A percentile compares a stretch with the other conserved stretches of the same genome.
These are phyloP conservation scores for Austroboletus niveus DNA, from an alignment of 1,284 basidiomycete genomes.

Conservation along the genomic window DNA sequence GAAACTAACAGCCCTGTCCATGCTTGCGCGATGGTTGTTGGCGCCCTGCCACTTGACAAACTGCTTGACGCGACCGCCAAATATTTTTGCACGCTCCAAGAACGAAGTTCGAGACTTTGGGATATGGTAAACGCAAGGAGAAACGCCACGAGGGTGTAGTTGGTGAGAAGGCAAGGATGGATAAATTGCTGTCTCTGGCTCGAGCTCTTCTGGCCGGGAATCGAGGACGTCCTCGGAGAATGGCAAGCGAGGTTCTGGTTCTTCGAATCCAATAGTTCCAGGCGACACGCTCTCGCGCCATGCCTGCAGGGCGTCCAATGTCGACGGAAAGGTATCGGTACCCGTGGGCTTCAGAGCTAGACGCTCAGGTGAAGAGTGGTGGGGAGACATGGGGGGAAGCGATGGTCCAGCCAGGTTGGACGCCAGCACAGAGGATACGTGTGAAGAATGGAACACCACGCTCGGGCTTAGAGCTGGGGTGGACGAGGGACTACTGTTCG, in stretches of 20 bases:
- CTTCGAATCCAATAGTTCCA: conserved; percentile 19
- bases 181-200: conserved; percentile 6
- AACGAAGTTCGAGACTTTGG: conserved; percentile 16
- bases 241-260: conserved; percentile 7
- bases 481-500: conserved; percentile 24
- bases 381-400: conserved; percentile 15
- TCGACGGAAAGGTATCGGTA: conserved; percentile 31
- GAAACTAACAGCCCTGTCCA: conserved; percentile 22
- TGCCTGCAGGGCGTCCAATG: conserved; percentile 27
- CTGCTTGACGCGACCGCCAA: conserved; percentile 29
- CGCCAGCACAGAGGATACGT: conserved; percentile 15
- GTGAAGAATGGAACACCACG: conserved; percentile 19
- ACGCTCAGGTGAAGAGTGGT: conserved; percentile 11
- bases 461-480: conserved; percentile 29
- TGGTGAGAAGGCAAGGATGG: conserved; percentile 7
- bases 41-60: conserved; percentile 17
- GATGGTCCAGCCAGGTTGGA: conserved; percentile 17
- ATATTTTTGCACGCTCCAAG: conserved; percentile 27
- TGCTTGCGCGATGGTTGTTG: conserved; percentile 12
- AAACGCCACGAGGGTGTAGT: background rate
- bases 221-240: conserved; percentile 11
- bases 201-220: conserved; percentile 6
- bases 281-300: conserved; percentile 28
- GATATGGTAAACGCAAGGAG: background rate
- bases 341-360: conserved; percentile 27